phyloP scores from a whole-genome alignment of 805 yeast genomes.

The Scheffersomyces lignosus region DNA sequence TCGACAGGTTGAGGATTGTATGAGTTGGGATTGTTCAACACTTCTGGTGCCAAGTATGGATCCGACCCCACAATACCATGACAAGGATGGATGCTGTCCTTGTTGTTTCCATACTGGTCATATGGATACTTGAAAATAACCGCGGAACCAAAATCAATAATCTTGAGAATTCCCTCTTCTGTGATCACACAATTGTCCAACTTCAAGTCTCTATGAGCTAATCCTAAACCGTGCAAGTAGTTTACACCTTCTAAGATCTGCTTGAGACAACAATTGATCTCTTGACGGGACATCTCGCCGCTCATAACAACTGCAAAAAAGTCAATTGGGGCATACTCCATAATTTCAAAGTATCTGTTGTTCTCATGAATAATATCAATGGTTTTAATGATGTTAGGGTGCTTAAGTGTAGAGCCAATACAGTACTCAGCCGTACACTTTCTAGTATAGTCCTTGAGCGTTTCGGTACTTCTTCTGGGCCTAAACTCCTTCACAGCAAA shows the following conservation, averaged over 20 bases:
- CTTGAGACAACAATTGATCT: slow-evolving; percentile 77
- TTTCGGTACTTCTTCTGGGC: slow-evolving; percentile 67
- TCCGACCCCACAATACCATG: slow-evolving; percentile 85
- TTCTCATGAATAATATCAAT: slow-evolving; percentile 72
- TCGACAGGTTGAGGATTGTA: slow-evolving; percentile 81
- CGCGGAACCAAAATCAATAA: slow-evolving; percentile 84
- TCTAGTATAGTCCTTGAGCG: slow-evolving; percentile 75
- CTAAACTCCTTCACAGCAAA: slow-evolving; percentile 86
- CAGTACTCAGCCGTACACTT: slow-evolving; percentile 89
- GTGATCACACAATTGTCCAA: slow-evolving; percentile 83
- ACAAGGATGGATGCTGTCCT: slow-evolving; percentile 22
- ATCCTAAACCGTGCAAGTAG: slow-evolving; percentile 73
- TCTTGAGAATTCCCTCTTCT: slow-evolving; percentile 67
- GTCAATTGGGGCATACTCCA: slow-evolving; percentile 92
- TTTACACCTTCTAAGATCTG: slow-evolving; percentile 72
- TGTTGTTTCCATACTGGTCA: slow-evolving; percentile 36
- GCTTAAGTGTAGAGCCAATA: slow-evolving; percentile 79
- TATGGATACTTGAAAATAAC: slow-evolving; percentile 78
- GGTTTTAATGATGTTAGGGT: slow-evolving; percentile 78
- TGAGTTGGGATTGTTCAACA: slow-evolving; percentile 47
- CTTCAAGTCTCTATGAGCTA: slow-evolving; percentile 81
- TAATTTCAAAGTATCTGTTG: slow-evolving; percentile 77
- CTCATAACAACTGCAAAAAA: slow-evolving; percentile 88
- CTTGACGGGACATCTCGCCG: slow-evolving; percentile 77
- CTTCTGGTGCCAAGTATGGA: slow-evolving; percentile 87